Conservation (phyloP, 176 grass and related monocot genomes). For the Thalia dealbata region DNA sequence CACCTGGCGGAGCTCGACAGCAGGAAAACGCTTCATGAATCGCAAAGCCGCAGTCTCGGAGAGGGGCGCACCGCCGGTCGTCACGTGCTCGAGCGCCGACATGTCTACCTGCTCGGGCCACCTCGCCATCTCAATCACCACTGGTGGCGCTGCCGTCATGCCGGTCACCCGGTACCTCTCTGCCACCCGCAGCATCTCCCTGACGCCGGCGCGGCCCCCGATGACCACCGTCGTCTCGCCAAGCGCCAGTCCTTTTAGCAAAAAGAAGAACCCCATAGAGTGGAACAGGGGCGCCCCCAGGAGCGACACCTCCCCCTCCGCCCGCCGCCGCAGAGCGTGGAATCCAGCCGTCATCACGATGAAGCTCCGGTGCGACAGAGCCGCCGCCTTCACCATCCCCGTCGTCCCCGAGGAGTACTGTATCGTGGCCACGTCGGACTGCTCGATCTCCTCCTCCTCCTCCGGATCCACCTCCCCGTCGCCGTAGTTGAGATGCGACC, state of each 20-base stretch:
- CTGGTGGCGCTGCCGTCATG: slow-evolving; percentile 20
- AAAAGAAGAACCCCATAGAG: slow-evolving; percentile 24
- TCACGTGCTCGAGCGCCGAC: slow-evolving; percentile 14
- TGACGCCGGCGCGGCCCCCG: background rate
- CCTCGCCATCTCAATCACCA: slow-evolving; percentile 28
- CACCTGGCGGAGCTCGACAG: slow-evolving; percentile 28
- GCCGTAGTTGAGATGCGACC: background rate
- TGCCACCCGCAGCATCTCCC: slow-evolving; percentile 17
- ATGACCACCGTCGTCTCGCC: slow-evolving; percentile 22
- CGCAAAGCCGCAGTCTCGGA: slow-evolving; percentile 1
- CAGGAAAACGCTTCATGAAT: slow-evolving; percentile 24
- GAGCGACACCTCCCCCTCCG: background rate
- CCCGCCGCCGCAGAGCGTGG: background rate
- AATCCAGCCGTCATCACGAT: slow-evolving; percentile 14
- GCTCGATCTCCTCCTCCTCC: slow-evolving; percentile 3
- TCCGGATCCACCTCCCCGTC: too few relatives aligned
- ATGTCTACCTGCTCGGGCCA: background rate
- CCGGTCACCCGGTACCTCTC: slow-evolving; percentile 19
- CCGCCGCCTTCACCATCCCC: slow-evolving; percentile 27
- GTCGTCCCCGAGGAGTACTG: slow-evolving; percentile 37
- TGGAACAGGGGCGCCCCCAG: slow-evolving; percentile 23
- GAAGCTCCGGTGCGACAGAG: slow-evolving; percentile 23
- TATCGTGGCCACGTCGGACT: slow-evolving; percentile 25
- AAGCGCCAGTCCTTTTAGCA: slow-evolving; percentile 9
- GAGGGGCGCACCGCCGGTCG: slow-evolving; percentile 22